phyloP scores from a whole-genome alignment of 768 basidiomycete genomes.

The Rhizopogon rudus region DNA sequence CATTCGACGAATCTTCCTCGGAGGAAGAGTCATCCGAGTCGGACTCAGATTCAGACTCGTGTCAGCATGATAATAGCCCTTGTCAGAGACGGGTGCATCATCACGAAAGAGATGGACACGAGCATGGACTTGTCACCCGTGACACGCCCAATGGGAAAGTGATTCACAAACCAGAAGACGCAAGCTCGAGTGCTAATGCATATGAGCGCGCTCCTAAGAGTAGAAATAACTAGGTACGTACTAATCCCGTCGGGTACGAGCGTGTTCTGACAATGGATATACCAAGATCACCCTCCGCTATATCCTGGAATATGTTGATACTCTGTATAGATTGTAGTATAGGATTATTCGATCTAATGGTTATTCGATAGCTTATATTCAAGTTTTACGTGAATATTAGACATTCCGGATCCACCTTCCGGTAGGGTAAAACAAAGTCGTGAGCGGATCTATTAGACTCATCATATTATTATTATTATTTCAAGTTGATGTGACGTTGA shows the following conservation, averaged over 20 bases:
- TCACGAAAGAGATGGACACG: slow-evolving; percentile 1
- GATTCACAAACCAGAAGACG: slow-evolving; percentile 15
- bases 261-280: background rate
- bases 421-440: too few relatives aligned
- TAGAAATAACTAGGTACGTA: slow-evolving; percentile 2
- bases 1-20: slow-evolving; percentile 80
- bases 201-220: slow-evolving; percentile 40
- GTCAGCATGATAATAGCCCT: slow-evolving; percentile 6
- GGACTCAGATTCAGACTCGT: slow-evolving; percentile 31
- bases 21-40: slow-evolving; percentile 50
- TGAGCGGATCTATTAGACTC: too few relatives aligned
- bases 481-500: too few relatives aligned
- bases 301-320: background rate
- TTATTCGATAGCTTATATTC: background rate
- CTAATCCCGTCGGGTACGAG: background rate
- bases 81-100: slow-evolving; percentile 2
- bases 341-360: background rate
- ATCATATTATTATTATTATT: too few relatives aligned
- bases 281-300: background rate
- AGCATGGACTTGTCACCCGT: slow-evolving; percentile 2
- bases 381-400: background rate
- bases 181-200: slow-evolving; percentile 36
- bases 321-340: background rate
- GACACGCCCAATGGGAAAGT: slow-evolving; percentile 4
- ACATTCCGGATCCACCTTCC: too few relatives aligned